A percentile compares a stretch with the other conserved stretches of the same genome.
phyloP scores from a whole-genome alignment of 352 stramenopile species.

The Phytophthora colocasiae region DNA sequence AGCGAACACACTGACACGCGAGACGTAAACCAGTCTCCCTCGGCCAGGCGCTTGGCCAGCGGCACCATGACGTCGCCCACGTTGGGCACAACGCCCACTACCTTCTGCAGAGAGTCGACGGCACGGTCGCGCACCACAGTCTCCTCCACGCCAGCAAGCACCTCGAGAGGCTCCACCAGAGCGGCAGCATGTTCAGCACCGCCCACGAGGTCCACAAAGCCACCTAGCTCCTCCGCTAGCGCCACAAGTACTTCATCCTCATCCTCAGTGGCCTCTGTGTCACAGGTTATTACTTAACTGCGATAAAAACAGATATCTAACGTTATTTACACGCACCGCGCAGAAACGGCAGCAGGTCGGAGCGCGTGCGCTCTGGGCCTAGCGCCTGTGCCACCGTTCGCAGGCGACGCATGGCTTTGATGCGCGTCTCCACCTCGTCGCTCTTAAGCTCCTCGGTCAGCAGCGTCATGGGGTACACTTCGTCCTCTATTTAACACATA shows the following conservation, averaged over 20 bases:
- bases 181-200: slow-evolving; percentile 67
- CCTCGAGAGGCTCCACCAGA: slow-evolving; percentile 91
- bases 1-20: slow-evolving; percentile 88
- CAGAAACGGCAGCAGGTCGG: slow-evolving; percentile 92
- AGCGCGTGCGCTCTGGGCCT: slow-evolving; percentile 80
- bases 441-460: slow-evolving; percentile 93
- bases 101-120: slow-evolving; percentile 79
- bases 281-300: slow-evolving; percentile 15
- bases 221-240: slow-evolving; percentile 90
- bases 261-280: slow-evolving; percentile 86
- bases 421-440: slow-evolving; percentile 92
- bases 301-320: slow-evolving; percentile 10
- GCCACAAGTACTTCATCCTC: slow-evolving; percentile 95
- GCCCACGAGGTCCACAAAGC: slow-evolving; percentile 91
- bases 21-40: slow-evolving; percentile 91
- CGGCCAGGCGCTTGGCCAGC: slow-evolving; percentile 79
- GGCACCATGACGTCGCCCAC: slow-evolving; percentile 74
- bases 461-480: slow-evolving; percentile 90
- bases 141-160: slow-evolving; percentile 93
- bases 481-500: slow-evolving; percentile 58
- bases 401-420: slow-evolving; percentile 95
- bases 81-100: slow-evolving; percentile 66
- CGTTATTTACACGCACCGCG: slow-evolving; percentile 43
- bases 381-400: slow-evolving; percentile 92
- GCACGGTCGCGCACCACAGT: slow-evolving; percentile 93